phyloP scores from a whole-genome alignment of 2,329 filamentous ascomycete genomes.

The Diaporthe sp. region DNA sequence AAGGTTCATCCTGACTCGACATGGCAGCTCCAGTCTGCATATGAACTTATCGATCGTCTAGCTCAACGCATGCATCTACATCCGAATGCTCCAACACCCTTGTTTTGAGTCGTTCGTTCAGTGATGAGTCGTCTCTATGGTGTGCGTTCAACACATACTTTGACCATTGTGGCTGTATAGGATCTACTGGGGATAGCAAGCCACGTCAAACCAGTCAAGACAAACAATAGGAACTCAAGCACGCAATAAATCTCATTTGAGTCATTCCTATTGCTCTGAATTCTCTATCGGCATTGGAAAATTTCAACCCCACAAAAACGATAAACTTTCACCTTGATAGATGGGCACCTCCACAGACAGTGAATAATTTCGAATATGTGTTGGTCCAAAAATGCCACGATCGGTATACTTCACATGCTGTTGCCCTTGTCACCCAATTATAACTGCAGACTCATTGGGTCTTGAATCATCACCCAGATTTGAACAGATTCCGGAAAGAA shows the following conservation, averaged over 20 bases:
- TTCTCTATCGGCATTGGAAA: fast-evolving
- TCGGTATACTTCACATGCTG: not conserved
- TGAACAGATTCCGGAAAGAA: not conserved
- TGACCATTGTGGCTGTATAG: not conserved
- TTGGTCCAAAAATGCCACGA: no score
- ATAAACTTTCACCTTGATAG: not conserved
- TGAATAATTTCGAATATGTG: not conserved
- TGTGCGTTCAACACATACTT: not conserved
- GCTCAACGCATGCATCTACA: not conserved
- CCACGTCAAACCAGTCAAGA: not conserved
- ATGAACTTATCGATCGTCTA: not conserved
- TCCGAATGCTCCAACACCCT: not conserved
- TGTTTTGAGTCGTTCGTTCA: not conserved
- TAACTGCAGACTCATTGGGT: not conserved
- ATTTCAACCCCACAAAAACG: fast-evolving
- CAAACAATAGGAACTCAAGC: no score
- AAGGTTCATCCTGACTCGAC: not conserved
- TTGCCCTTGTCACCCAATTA: not conserved
- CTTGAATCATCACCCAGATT: not conserved
- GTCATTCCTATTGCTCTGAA: not conserved
- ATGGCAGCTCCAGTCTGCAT: not conserved
- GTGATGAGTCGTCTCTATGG: not conserved
- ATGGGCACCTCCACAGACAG: not conserved
- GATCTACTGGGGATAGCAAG: no score
- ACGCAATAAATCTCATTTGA: not conserved